Base-by-base conservation (phyloP, 768 basidiomycete genomes). In the Kwoniella mangroviensis region DNA sequence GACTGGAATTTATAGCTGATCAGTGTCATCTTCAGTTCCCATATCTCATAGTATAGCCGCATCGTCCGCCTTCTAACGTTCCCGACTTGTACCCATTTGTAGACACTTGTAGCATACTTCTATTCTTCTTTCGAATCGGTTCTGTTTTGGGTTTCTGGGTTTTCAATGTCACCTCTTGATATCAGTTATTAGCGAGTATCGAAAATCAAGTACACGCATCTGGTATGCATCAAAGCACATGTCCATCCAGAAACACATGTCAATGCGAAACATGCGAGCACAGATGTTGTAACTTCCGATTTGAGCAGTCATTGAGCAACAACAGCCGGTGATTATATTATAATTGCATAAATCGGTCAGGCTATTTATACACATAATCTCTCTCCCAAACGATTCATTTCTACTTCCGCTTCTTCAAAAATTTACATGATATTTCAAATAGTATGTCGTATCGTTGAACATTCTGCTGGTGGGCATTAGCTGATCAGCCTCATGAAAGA, bases 51-150 rank as follows among this genome's bases (percentile, higher is more conserved):
- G 1, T 41, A 11, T 60, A 60, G 58, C 56, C 28, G 34, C 34
- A 34, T 34, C 34, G 6, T 34, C 34, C 5, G 9, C 26, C 6
- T 7, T 34, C 9, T 34, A 34, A 34, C 5, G 10, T 60, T 60
- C 15, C 4, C 11, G 19, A 6, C 40, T 43, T 60, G 19, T 60
- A 60, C 34, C n/a, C 10, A 15, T 9, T 60, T 60, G 13, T 7
- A 17, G 22, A 28, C 22, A 26, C 26, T 60, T 60, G 58, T 60
- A 60, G 58, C 58, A 60, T 60, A 60, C 41, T 41, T 41, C 43
- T 17, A 4, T 42, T 12, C 12, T 49, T 49, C 10, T 19, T 49
- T 49, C 45, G 13, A 6, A 15, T 49, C 19, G 13, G 13, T 49
- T 49, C 15, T 21, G 9, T 58, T 58, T 60, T 60, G 34, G 58